A percentile compares a stretch with the other conserved stretches of the same genome.
Evolutionary conservation across 768 basidiomycete genomes (phyloP).

Genomic region (Podaxis carcinomalis): DNA sequence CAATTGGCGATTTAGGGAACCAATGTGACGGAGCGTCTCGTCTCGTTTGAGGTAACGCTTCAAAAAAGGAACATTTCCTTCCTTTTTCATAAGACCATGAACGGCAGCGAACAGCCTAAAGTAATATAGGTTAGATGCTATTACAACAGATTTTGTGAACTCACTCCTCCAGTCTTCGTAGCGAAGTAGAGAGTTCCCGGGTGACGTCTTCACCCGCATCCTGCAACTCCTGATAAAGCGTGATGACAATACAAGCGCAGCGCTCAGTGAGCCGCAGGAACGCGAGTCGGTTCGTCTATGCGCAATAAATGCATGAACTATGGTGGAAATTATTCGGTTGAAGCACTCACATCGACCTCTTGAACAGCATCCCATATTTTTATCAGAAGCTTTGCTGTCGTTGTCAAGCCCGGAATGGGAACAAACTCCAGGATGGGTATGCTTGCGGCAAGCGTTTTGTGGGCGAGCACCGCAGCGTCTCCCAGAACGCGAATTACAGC

Average conservation of each 20-base stretch:
- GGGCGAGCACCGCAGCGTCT: constrained; percentile 33
- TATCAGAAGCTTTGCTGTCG: constrained; percentile 48
- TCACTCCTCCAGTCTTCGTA: constrained; percentile 47
- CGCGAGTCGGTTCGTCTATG: constrained; percentile 61
- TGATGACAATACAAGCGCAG: constrained; percentile 64
- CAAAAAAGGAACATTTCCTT: constrained; percentile 65
- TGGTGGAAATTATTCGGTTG: neutral
- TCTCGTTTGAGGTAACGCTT: constrained; percentile 76
- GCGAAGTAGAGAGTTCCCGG: constrained; percentile 45
- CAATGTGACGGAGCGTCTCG: constrained; percentile 55
- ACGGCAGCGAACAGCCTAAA: constrained; percentile 40
- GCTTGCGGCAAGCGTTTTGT: constrained; percentile 39
- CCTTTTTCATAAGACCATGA: constrained; percentile 49
- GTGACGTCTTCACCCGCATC: constrained; percentile 52
- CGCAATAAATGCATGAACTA: neutral
- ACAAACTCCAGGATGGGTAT: constrained; percentile 42
- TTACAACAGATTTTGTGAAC: neutral
- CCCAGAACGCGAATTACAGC: constrained; percentile 38
- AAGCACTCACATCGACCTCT: constrained; percentile 51
- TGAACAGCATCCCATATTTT: constrained; percentile 64
- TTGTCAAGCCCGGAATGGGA: constrained; percentile 52
- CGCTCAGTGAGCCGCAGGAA: constrained; percentile 71
- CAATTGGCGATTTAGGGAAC: constrained; percentile 46
- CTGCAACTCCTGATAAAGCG: constrained; percentile 55
- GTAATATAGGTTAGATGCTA: neutral